Conservation (phyloP, 2,329 filamentous ascomycete genomes). For the Colletotrichum aenigma region DNA sequence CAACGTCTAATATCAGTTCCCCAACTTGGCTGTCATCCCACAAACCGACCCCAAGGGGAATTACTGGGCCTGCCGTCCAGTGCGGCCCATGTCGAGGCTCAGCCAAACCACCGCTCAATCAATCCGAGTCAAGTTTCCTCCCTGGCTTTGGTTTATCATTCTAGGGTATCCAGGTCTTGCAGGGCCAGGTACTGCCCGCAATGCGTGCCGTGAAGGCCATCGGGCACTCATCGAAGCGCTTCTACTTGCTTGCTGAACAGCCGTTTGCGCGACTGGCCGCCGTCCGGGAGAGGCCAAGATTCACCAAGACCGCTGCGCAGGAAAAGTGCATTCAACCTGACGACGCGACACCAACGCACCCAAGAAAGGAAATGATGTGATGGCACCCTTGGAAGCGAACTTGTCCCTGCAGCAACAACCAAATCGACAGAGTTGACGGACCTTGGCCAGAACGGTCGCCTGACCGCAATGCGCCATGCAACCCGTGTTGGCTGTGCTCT, state of each 20-base stretch:
- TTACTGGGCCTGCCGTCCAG: not conserved
- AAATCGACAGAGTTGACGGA: not conserved
- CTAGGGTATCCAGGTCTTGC: not conserved
- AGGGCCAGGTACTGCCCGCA: not conserved
- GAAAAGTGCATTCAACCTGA: not conserved
- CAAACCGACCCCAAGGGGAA: constrained; percentile 16
- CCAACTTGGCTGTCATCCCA: constrained; percentile 3
- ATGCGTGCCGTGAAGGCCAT: not conserved
- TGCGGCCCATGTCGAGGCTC: not conserved
- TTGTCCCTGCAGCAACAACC: not conserved
- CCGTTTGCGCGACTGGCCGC: not conserved
- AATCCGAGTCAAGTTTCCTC: not conserved
- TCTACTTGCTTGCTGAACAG: not conserved
- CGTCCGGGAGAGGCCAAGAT: not conserved
- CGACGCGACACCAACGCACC: not conserved
- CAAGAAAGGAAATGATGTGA: not conserved
- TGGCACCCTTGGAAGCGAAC: not conserved
- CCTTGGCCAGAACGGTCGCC: not conserved
- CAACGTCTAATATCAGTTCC: not conserved
- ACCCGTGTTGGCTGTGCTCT: not conserved
- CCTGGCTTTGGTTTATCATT: not conserved
- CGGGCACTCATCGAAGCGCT: not conserved
- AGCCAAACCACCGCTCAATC: not conserved
- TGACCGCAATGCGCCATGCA: not conserved
- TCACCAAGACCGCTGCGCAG: not conserved